phyloP scores from a whole-genome alignment of 2,329 filamentous ascomycete genomes.

The Emergomyces orientalis region DNA sequence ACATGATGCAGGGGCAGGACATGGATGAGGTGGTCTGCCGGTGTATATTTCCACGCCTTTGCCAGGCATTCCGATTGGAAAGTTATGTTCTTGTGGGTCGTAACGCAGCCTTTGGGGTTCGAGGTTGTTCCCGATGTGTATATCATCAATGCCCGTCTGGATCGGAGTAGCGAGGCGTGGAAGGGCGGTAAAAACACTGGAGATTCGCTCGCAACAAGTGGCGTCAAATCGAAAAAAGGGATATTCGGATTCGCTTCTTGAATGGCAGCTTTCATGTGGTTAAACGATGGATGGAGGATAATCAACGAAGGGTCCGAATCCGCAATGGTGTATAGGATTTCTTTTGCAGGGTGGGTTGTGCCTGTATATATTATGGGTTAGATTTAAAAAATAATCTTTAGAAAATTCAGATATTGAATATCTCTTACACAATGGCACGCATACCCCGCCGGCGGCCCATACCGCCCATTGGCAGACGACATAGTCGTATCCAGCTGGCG shows the following conservation, averaged over 20 bases:
- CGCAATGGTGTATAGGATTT: constrained; percentile 34
- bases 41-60: constrained; percentile 34
- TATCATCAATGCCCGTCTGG: constrained; percentile 34
- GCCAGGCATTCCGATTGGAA: constrained; percentile 25
- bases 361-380: constrained; percentile 21
- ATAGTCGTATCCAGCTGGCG: constrained; percentile 36
- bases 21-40: constrained; percentile 41
- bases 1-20: constrained; percentile 44
- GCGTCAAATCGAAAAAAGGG: constrained; percentile 26
- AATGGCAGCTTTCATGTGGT: constrained; percentile 25
- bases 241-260: constrained; percentile 23
- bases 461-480: constrained; percentile 36
- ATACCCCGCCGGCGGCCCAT: constrained; percentile 37
- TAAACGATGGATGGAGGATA: constrained; percentile 33
- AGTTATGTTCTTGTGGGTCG: constrained; percentile 34
- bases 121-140: constrained; percentile 37
- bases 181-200: constrained; percentile 26
- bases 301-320: constrained; percentile 37
- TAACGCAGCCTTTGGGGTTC: constrained; percentile 37
- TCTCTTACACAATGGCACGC: constrained; percentile 35
- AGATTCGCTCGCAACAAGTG: constrained; percentile 17
- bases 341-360: constrained; percentile 35
- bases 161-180: constrained; percentile 20
- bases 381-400: not conserved
- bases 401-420: not conserved